Evolutionary conservation across 148 eudicot species (phyloP).

Genomic region (Tetragonia tetragonoides): DNA sequence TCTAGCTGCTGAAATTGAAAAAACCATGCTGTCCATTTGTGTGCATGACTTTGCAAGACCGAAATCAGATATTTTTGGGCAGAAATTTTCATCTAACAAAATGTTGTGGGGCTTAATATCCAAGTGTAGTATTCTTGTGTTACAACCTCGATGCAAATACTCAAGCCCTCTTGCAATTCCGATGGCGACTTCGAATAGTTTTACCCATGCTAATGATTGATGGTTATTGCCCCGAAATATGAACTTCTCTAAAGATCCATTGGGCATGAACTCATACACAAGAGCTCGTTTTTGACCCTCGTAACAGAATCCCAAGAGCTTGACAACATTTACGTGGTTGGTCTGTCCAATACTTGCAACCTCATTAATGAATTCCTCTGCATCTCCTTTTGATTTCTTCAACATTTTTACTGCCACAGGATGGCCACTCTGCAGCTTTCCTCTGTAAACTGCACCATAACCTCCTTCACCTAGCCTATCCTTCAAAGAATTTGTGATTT

Average conservation of each 20-base stretch:
- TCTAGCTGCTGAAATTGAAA: slow-evolving; percentile 33
- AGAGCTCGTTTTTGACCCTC: slow-evolving; percentile 50
- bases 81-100: slow-evolving; percentile 31
- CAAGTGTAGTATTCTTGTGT: slow-evolving; percentile 38
- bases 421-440: slow-evolving; percentile 53
- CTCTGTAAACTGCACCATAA: slow-evolving; percentile 67
- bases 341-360: slow-evolving; percentile 56
- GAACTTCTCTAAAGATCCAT: slow-evolving; percentile 41
- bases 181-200: slow-evolving; percentile 27
- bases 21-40: slow-evolving; percentile 26
- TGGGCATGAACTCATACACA: slow-evolving; percentile 67
- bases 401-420: slow-evolving; percentile 70
- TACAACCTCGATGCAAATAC: slow-evolving; percentile 47
- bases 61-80: slow-evolving; percentile 45
- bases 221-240: neutral
- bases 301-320: slow-evolving; percentile 56
- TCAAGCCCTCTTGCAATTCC: slow-evolving; percentile 44
- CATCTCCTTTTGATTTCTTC: slow-evolving; percentile 1
- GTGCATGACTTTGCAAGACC: slow-evolving; percentile 38
- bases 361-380: slow-evolving; percentile 42
- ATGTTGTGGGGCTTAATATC: slow-evolving; percentile 50
- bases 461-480: slow-evolving; percentile 81
- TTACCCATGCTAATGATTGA: slow-evolving; percentile 14
- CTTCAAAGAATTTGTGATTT: slow-evolving; percentile 54
- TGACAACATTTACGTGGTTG: slow-evolving; percentile 64